A percentile compares a stretch with the other conserved stretches of the same genome.
Conservation (phyloP, 495 filamentous ascomycete species). For the Amniculicola lignicola region DNA sequence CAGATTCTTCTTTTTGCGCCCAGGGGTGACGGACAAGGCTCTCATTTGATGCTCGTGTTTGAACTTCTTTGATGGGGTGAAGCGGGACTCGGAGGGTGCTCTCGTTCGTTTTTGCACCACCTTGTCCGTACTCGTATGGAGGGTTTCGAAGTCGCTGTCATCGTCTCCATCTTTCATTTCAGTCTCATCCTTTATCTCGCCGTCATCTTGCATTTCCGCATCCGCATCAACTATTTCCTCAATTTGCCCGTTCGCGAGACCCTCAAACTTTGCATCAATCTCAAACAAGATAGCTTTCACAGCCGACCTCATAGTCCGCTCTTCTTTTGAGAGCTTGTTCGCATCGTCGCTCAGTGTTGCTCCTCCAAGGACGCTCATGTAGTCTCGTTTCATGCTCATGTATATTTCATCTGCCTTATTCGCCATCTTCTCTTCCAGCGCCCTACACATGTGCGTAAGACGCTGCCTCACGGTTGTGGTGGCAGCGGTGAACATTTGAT, state of each 20-base stretch:
- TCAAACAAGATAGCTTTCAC: conserved; percentile 3
- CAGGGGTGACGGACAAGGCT: too few species aligned
- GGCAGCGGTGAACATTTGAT: conserved; percentile 52
- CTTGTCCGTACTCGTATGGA: too few species aligned
- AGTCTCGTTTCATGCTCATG: conserved; percentile 45
- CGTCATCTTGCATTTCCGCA: neutral
- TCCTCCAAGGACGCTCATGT: conserved; percentile 39
- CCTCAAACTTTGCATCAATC: conserved; percentile 9
- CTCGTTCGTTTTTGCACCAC: too few species aligned
- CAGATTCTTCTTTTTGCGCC: too few species aligned
- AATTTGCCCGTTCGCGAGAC: conserved; percentile 1
- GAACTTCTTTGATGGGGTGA: too few species aligned
- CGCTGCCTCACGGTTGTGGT: conserved; percentile 42
- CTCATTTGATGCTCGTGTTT: too few species aligned
- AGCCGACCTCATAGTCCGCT: conserved; percentile 6
- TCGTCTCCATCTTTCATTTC: neutral
- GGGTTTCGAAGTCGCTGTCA: neutral
- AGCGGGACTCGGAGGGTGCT: too few species aligned
- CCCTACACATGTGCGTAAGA: conserved; percentile 42
- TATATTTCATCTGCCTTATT: conserved; percentile 47
- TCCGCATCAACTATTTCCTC: neutral
- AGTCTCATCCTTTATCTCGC: neutral
- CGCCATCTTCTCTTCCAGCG: conserved; percentile 40
- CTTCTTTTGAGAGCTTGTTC: conserved; percentile 15
- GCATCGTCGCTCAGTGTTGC: conserved; percentile 10